phyloP scores from a whole-genome alignment of 257 asterid species.

The Solanum ossicruentum region DNA sequence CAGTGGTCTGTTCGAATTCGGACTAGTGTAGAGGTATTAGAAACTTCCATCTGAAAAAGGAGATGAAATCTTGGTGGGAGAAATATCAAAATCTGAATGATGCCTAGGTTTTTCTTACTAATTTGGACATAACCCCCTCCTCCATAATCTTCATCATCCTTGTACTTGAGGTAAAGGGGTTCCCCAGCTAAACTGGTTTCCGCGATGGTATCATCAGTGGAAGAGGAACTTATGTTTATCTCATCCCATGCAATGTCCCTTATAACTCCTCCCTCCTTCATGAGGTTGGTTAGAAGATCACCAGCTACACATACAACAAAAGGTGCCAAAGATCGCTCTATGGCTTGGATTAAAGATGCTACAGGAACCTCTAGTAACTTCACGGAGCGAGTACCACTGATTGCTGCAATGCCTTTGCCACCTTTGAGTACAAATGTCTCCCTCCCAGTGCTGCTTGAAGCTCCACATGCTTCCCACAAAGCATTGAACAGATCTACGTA shows the following conservation, averaged over 20 bases:
- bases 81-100: constrained; percentile 59
- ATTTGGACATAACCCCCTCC: constrained; percentile 14
- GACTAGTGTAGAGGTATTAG: constrained; percentile 56
- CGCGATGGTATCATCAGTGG: constrained; percentile 20
- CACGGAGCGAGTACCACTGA: constrained; percentile 77
- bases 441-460: constrained; percentile 69
- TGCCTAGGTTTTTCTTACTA: constrained; percentile 40
- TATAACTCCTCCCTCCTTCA: constrained; percentile 47
- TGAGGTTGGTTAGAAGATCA: constrained; percentile 51
- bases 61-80: constrained; percentile 95
- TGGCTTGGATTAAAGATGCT: constrained; percentile 41
- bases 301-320: constrained; percentile 81
- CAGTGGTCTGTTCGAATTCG: constrained; percentile 94
- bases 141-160: constrained; percentile 44
- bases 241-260: constrained; percentile 54
- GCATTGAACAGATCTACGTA: constrained; percentile 57
- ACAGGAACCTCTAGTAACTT: constrained; percentile 69
- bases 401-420: constrained; percentile 76
- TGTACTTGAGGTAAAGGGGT: constrained; percentile 70
- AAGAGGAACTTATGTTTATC: constrained; percentile 23
- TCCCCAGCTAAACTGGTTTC: constrained; percentile 33
- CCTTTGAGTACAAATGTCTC: constrained; percentile 78
- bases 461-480: constrained; percentile 89
- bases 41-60: constrained; percentile 83
- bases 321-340: constrained; percentile 61